Evolutionary conservation across 2,329 filamentous ascomycete genomes (phyloP).

Genomic region (Eurotiales sp.): DNA sequence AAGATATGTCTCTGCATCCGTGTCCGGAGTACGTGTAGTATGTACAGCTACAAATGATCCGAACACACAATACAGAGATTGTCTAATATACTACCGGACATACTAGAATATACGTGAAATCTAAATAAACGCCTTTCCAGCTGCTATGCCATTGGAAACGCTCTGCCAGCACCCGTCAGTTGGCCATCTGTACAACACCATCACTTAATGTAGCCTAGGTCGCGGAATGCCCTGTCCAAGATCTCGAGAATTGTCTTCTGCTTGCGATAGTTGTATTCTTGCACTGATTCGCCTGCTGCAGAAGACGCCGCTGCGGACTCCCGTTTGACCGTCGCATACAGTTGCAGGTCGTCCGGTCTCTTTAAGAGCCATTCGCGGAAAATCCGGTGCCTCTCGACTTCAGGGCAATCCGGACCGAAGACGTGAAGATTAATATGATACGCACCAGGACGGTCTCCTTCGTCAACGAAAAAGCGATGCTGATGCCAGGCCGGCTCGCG

Average conservation of each 20-base stretch:
- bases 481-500: slow-evolving; percentile 48
- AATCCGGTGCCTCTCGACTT: slow-evolving; percentile 42
- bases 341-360: slow-evolving; percentile 35
- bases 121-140: too few relatives aligned
- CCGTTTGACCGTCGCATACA: slow-evolving; percentile 41
- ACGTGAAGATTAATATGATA: slow-evolving; percentile 49
- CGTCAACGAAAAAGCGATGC: slow-evolving; percentile 48
- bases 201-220: slow-evolving; percentile 6
- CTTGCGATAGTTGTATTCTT: slow-evolving; percentile 45
- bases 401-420: slow-evolving; percentile 42
- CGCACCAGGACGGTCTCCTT: too few relatives aligned
- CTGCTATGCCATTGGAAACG: too few relatives aligned
- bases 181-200: too few relatives aligned
- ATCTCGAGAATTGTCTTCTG: slow-evolving; percentile 41
- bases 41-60: too few relatives aligned
- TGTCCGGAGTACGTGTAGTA: too few relatives aligned
- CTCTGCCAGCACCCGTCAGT: too few relatives aligned
- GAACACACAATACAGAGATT: too few relatives aligned
- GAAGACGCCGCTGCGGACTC: slow-evolving; percentile 25
- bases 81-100: too few relatives aligned
- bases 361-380: slow-evolving; percentile 45
- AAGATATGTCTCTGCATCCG: too few relatives aligned
- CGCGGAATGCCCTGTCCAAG: slow-evolving; percentile 29
- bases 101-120: too few relatives aligned
- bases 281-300: slow-evolving; percentile 23